Conservation (phyloP, 139 green algal species). For the Chlorella ohadii region DNA sequence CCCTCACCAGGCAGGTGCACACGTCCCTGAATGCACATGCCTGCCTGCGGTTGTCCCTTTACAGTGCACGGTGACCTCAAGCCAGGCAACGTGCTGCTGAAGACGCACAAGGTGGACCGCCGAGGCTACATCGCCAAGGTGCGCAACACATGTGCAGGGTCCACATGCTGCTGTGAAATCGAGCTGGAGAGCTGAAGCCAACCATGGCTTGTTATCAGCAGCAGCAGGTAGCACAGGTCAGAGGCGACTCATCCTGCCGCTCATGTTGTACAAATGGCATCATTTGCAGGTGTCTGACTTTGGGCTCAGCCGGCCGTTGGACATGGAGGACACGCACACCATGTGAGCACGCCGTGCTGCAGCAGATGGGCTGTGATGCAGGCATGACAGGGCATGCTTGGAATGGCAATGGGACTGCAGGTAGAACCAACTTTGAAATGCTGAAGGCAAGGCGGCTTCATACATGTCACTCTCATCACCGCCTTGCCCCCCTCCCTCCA, state of each 20-base stretch:
- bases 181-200: no score
- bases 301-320: slow-evolving; percentile 43
- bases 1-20: no score
- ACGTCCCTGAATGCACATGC: no score
- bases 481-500: background rate
- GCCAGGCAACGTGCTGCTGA: slow-evolving; percentile 69
- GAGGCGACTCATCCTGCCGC: no score
- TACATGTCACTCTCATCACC: background rate
- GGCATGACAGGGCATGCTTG: no score
- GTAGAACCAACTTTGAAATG: no score
- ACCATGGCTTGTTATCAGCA: no score
- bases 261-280: no score
- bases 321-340: slow-evolving; percentile 2
- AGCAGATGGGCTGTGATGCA: no score
- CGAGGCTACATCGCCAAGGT: slow-evolving; percentile 59
- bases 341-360: background rate
- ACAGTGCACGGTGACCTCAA: slow-evolving; percentile 46
- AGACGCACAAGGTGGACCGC: slow-evolving; percentile 57
- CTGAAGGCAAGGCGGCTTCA: background rate
- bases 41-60: background rate
- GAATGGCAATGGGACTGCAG: no score
- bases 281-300: slow-evolving; percentile 52
- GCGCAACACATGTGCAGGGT: background rate
- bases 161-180: no score
- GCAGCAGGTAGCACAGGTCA: no score